Conservation (phyloP, 805 yeast genomes). For the Lachancea sp. region DNA sequence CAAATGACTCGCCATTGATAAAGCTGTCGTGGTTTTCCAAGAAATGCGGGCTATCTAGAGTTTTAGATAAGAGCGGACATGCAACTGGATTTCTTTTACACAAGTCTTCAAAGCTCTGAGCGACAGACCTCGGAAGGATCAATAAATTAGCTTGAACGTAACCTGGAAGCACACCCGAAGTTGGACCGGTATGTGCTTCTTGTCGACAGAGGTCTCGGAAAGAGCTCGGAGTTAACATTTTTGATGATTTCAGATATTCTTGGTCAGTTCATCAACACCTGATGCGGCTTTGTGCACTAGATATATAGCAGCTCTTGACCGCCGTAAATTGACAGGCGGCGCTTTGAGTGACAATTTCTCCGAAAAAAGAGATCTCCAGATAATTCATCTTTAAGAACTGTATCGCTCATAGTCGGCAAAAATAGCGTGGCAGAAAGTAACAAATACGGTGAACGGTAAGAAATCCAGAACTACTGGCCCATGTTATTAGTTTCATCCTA, state of each 20-base stretch:
- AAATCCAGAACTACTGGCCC: too few species aligned
- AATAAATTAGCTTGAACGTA: slow-evolving; percentile 37
- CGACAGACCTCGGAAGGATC: slow-evolving; percentile 32
- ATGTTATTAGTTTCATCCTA: too few species aligned
- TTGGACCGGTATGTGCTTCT: slow-evolving; percentile 14
- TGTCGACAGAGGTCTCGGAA: slow-evolving; percentile 17
- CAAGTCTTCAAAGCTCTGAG: slow-evolving; percentile 32
- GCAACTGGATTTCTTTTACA: slow-evolving; percentile 38
- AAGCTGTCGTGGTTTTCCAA: slow-evolving; percentile 14
- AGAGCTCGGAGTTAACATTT: slow-evolving; percentile 9
- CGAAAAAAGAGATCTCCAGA: too few species aligned
- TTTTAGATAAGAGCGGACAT: slow-evolving; percentile 34
- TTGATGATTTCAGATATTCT: neutral
- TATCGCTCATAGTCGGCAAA: too few species aligned
- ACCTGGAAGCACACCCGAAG: slow-evolving; percentile 26
- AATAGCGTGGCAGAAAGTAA: too few species aligned
- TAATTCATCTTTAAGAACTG: too few species aligned
- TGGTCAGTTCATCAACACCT: neutral
- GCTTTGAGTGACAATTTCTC: neutral
- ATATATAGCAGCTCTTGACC: too few species aligned
- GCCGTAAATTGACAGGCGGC: neutral
- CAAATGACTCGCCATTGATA: slow-evolving; percentile 15
- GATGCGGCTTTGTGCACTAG: neutral
- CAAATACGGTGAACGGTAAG: too few species aligned
- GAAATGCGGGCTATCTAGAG: slow-evolving; percentile 25